Evolutionary conservation across 345 rosid species (phyloP).

Genomic region (Alliaria petiolata): DNA sequence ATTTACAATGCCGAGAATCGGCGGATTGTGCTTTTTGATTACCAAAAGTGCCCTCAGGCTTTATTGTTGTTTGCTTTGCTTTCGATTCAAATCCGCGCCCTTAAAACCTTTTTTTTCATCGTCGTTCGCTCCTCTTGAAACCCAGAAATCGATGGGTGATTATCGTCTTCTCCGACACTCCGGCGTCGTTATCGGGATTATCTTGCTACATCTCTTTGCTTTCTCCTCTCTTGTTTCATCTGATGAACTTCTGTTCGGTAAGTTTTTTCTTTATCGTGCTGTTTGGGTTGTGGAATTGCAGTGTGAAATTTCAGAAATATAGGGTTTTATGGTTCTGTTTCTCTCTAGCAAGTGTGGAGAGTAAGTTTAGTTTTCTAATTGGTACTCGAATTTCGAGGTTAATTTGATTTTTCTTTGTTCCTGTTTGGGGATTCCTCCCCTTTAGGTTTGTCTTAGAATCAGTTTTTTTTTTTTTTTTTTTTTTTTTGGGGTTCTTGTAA

Average conservation of each 20-base stretch:
- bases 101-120: not conserved
- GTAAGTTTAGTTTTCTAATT: not conserved
- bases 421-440: not conserved
- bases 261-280: not conserved
- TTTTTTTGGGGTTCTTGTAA: not conserved
- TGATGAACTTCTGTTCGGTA: conserved; percentile 44
- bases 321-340: conserved; percentile 34
- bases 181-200: conserved; percentile 22
- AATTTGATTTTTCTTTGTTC: not conserved
- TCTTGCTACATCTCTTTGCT: conserved; percentile 29
- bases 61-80: not conserved
- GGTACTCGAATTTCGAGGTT: not conserved
- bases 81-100: conserved; percentile 35
- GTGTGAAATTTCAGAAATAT: conserved; percentile 12
- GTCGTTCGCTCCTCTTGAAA: not conserved
- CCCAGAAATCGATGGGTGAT: conserved; percentile 40
- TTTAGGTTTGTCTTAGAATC: not conserved
- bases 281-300: not conserved
- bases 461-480: no score
- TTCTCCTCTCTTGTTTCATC: conserved; percentile 27
- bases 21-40: not conserved
- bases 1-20: not conserved
- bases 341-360: not conserved
- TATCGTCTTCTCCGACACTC: conserved; percentile 31
- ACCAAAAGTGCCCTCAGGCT: conserved; percentile 32